Conservation (phyloP, 768 basidiomycete species). For the Auricularia sp. region DNA sequence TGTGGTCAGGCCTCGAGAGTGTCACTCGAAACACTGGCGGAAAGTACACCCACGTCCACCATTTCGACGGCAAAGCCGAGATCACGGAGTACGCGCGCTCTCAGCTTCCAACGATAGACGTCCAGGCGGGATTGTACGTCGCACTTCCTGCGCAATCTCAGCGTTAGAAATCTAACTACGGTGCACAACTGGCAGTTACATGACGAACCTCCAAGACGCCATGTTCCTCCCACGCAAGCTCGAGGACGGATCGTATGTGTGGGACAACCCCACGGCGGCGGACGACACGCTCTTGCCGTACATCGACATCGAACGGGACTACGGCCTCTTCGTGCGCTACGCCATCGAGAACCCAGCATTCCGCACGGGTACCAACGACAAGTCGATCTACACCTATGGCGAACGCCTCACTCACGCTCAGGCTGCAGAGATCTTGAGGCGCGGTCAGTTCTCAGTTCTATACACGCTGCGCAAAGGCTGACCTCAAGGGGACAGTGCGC, state of each 20-base stretch:
- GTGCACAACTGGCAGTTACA: not conserved
- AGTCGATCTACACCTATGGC: not conserved
- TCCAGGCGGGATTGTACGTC: slow-evolving; percentile 9
- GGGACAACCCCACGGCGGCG: not conserved
- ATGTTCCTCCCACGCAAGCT: not conserved
- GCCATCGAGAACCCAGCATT: not conserved
- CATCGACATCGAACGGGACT: not conserved
- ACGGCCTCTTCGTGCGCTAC: slow-evolving; percentile 1
- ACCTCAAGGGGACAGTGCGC: not conserved
- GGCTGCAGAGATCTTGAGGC: not conserved
- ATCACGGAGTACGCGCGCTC: not conserved
- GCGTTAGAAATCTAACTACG: not conserved
- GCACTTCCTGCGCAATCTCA: not conserved
- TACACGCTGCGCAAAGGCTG: not conserved
- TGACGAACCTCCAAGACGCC: not conserved
- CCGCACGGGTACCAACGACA: not conserved
- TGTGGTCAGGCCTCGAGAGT: slow-evolving; percentile 1
- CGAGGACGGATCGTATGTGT: not conserved
- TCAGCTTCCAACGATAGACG: slow-evolving; percentile 13
- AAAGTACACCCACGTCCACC: not conserved
- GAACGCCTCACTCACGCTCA: not conserved
- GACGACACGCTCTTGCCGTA: not conserved
- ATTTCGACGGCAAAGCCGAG: not conserved
- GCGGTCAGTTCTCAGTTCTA: not conserved
- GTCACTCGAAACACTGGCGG: not conserved